These are phyloP conservation scores for Elsinoe necatrix DNA, from an alignment of 2,329 filamentous ascomycete species.

Conservation along the genomic window DNA sequence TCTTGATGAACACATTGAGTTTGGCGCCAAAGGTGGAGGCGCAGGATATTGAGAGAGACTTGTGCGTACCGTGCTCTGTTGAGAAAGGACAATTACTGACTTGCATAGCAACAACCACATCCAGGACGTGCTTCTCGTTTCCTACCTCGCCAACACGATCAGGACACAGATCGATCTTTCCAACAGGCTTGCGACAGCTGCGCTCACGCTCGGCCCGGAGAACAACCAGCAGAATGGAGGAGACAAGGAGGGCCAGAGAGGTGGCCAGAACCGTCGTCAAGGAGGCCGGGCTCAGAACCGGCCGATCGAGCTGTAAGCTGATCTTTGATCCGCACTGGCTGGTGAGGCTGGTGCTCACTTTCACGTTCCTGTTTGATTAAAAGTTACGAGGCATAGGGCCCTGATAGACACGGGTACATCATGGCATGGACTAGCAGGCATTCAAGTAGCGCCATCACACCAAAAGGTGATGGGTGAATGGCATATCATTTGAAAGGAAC, in stretches of 20 bases:
- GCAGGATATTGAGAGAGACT: constrained; percentile 87
- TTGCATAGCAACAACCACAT: constrained; percentile 82
- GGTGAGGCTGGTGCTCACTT: not conserved
- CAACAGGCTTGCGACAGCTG: constrained; percentile 72
- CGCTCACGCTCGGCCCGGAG: constrained; percentile 40
- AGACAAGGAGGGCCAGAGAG: constrained; percentile 17
- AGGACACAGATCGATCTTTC: constrained; percentile 98
- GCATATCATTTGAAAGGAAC: not conserved
- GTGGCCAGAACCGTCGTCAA: constrained; percentile 19
- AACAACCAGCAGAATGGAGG: constrained; percentile 19
- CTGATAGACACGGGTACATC: constrained; percentile 6
- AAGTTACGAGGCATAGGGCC: constrained; percentile 3
- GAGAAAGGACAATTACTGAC: constrained; percentile 21
- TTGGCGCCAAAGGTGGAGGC: constrained; percentile 91
- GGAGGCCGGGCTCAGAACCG: constrained; percentile 18
- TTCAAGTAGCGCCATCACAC: constrained; percentile 7
- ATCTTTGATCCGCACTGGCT: not conserved
- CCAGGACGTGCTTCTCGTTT: constrained; percentile 96
- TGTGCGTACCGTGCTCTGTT: constrained; percentile 45
- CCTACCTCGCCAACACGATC: constrained; percentile 96
- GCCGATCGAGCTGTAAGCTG: constrained; percentile 17
- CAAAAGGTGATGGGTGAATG: constrained; percentile 14
- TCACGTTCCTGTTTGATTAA: constrained; percentile 4
- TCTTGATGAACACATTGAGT: constrained; percentile 85
- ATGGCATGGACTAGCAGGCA: constrained; percentile 8